Evolutionary conservation across 768 basidiomycete species (phyloP), one percentile per base, ranked within the genome.

Genomic region (Cytidiella melzeri): DNA sequence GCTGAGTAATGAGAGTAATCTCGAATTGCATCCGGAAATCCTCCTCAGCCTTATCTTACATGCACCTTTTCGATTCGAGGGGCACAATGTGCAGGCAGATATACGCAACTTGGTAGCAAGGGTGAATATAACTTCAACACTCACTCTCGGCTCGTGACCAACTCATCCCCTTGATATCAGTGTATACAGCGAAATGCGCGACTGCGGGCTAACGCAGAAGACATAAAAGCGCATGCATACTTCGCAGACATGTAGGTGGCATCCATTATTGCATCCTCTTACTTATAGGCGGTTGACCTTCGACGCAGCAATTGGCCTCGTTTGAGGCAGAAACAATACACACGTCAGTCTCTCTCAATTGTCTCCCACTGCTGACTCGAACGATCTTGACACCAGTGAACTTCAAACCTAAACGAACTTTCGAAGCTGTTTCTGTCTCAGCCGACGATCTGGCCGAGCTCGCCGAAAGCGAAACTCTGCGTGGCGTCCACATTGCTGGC

Each of bases 141-240:
- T n/a, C n/a, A n/a, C n/a, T n/a, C n/a, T n/a, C n/a, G n/a, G n/a
- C n/a, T n/a, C n/a, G 13, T 40, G 19, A 39, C 34, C 18, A 5
- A 43, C 26, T 43, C 45, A 39, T 37, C 12, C 30, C 15, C 15
- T 34, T 34, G 9, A 34, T 34, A 34, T 34, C 58, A 81, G 80
- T 82, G 80, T 51, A 59, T 81, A 15, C 74, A 81, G 62, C 71
- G 75, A 20, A 82, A 83, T 58, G 73, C 81, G 12, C 61, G 66
- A 3, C 55, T 76, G 21, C 74, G 80, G 28, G 59, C 69, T 44
- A 64, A 62, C 47, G 69, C 73, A 39, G 52, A 64, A 15, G 61
- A 65, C 12, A 69, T 80, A 40, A 75, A 68, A 57, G 59, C 56
- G 10, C 80, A 83, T 59, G 48, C 59, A 12, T 81, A 77, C 57